Evolutionary conservation across 2,329 filamentous ascomycete genomes (phyloP), one percentile per base, ranked within the genome.

Genomic region (Trichoderma brevicompactum): DNA sequence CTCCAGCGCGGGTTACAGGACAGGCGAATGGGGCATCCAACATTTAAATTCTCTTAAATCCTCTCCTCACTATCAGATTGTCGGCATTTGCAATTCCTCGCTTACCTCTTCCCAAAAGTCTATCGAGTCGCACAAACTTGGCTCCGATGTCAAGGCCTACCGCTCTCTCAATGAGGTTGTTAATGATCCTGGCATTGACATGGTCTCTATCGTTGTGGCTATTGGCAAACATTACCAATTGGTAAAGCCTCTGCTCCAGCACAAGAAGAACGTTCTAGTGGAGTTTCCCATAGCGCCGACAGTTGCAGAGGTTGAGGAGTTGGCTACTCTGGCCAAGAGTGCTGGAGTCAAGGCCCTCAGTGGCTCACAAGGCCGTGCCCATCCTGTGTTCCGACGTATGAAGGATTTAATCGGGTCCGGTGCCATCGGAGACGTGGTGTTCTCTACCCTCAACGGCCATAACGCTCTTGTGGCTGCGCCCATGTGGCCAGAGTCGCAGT

Each of bases 211-310:
- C 7, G 54, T 58, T 46, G 54, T 58, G n/a, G 54, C 54, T 13
- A 58, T 58, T 46, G 54, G 54, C 23, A 58, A 58, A 19, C 54
- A 58, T 58, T 58, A 58, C 41, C 9, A 58, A 19, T 44, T 58
- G 28, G 19, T 58, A 13, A 58, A 58, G 28, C 54, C 54, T 58
- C 28, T 58, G n/a, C 54, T 58, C 7, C 40, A 58, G 41, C 54
- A 58, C 15, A 58, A 58, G 28, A 58, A 58, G 41, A 19, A 58
- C 7, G 36, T 58, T 58, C 28, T 58, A 3, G 41, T 58, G 15
- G 54, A 58, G n/a, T 58, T 58, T 10, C 54, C 54, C 41, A 58
- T 58, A 7, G 41, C 54, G 54, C 54, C 54, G 10, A 58, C 54
- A 36, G 40, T 58, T 46, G 54, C 54, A 23, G 54, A 58, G n/a